Conservation (phyloP, 164 flowering plant genomes). For the Cinnamomum chago region DNA sequence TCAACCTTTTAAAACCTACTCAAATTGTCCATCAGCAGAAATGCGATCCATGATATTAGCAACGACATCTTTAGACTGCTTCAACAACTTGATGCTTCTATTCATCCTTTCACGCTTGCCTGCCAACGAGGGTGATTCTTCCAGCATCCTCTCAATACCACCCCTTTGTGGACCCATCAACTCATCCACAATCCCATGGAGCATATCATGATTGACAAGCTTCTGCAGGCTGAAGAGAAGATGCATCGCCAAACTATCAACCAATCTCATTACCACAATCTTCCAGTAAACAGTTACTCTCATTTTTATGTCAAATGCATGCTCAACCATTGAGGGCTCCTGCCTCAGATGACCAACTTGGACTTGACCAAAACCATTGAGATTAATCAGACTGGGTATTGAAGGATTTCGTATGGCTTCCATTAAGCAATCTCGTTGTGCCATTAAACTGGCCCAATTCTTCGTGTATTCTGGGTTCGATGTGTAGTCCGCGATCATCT, state of each 20-base stretch:
- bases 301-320: slow-evolving; percentile 40
- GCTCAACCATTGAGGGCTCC: slow-evolving; percentile 3
- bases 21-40: background rate
- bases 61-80: slow-evolving; percentile 15
- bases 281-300: slow-evolving; percentile 30
- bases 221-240: slow-evolving; percentile 12
- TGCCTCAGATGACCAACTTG: slow-evolving; percentile 20
- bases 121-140: slow-evolving; percentile 26
- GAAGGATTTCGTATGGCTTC: background rate
- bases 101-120: slow-evolving; percentile 20
- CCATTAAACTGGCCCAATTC: slow-evolving; percentile 23
- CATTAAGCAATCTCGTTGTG: slow-evolving; percentile 4
- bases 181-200: slow-evolving; percentile 20
- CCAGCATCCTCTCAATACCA: slow-evolving; percentile 27
- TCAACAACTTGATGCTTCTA: slow-evolving; percentile 23
- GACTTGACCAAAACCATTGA: slow-evolving; percentile 21
- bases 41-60: slow-evolving; percentile 9
- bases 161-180: slow-evolving; percentile 21
- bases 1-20: no score
- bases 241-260: slow-evolving; percentile 23
- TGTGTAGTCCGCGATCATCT: slow-evolving; percentile 33
- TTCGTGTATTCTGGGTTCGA: slow-evolving; percentile 24
- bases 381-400: background rate
- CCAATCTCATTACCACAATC: slow-evolving; percentile 28
- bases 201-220: slow-evolving; percentile 16